Base-by-base conservation (phyloP, 495 filamentous ascomycete species). In the Beverwykella pulmonaria region DNA sequence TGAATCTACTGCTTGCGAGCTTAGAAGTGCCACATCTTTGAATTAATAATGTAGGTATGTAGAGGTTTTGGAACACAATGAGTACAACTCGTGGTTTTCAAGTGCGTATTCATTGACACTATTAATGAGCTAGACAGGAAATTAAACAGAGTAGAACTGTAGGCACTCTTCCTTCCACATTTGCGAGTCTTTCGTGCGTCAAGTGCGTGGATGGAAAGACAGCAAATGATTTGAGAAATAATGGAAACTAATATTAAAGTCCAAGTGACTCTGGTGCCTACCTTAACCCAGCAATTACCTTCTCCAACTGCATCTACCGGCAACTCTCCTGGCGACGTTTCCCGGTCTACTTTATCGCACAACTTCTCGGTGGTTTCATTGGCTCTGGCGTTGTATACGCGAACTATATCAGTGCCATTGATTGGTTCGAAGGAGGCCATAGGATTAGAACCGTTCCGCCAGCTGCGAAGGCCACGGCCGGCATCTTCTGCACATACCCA, bases 1-100 rank as follows among this genome's bases (percentile, higher is more conserved):
- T 94, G 30, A 97, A 96, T 71, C 77, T 99, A 62, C 74, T 89
- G 10, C 82, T 99, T 71, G 91, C 95, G 44, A 93, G 91, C 77
- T 82, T 84, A 22, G 78, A 81, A 12, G 91, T 96, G 59, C 90
- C 91, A 23, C 67, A 69, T 61, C 27, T 65, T 19, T 67, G 34
- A 65, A 54, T 44, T 14, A n/a, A 2, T 4, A 44, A 10, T 44
- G 39, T 15, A 12, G 39, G 39, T 44, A 2, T 44, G 15, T 34
- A 34, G 32, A n/a, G 17, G 8, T 9, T n/a, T 44, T 44, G 15
- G 15, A n/a, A 44, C 15, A 52, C 44, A 6, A 48, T 6, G 44
- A 52, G 48, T 7, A 23, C 17, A 22, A 26, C 8, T 22, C 17
- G 39, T 15, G 17, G 6, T 10, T 44, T 34, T 34, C 12, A 34